Conservation (phyloP, 306 rosid species). For the Arachis hypogaea region DNA sequence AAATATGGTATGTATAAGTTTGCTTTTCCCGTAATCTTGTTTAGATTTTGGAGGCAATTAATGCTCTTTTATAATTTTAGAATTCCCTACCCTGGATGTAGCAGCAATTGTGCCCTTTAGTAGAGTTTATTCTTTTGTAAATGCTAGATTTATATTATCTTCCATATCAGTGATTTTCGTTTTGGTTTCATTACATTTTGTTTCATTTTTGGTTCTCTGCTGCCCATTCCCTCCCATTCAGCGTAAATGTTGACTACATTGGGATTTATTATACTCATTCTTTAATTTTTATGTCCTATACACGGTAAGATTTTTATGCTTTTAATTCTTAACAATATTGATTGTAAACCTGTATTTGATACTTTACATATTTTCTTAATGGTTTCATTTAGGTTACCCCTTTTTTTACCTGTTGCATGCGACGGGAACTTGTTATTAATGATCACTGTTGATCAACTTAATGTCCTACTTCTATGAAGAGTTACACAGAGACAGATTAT, state of each 20-base stretch:
- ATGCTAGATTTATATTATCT: background rate
- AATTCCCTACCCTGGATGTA: background rate
- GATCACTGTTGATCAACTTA: conserved; percentile 29
- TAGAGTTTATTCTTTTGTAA: conserved; percentile 2
- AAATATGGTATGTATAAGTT: conserved; percentile 79
- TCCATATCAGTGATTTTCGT: background rate
- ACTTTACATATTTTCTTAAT: background rate
- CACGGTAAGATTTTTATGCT: background rate
- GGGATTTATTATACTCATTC: background rate
- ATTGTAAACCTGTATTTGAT: background rate
- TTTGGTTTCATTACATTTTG: background rate
- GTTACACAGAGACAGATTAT: conserved; percentile 6
- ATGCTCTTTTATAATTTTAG: background rate
- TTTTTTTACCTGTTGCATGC: conserved; percentile 7
- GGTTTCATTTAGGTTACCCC: conserved; percentile 3
- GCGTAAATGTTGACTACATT: background rate
- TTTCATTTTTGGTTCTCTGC: background rate
- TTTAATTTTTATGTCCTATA: background rate
- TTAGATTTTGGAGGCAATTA: conserved; percentile 1
- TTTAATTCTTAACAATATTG: background rate
- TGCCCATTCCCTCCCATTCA: background rate
- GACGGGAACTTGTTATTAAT: background rate
- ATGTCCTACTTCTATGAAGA: conserved; percentile 16
- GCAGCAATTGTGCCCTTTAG: conserved; percentile 14
- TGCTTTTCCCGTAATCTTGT: conserved; percentile 8